Evolutionary conservation across 2,329 filamentous ascomycete genomes (phyloP).

Genomic region (Epichloe baconii): DNA sequence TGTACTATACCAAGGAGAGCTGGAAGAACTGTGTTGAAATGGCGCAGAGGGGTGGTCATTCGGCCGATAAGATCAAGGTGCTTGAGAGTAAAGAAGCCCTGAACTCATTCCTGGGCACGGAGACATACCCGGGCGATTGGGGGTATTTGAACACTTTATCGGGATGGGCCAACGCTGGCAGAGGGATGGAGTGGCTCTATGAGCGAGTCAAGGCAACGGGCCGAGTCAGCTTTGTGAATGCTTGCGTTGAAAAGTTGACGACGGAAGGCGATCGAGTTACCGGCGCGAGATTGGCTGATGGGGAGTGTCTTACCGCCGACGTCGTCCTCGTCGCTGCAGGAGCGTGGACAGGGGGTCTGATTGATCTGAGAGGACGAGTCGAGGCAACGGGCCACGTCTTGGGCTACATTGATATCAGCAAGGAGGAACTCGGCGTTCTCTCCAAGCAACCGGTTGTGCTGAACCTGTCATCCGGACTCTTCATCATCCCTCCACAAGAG

Average conservation of each 20-base stretch:
- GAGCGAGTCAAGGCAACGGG: constrained; percentile 38
- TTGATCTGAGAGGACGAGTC: constrained; percentile 65
- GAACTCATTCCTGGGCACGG: constrained; percentile 29
- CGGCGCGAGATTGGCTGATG: constrained; percentile 35
- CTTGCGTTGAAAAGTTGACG: constrained; percentile 31
- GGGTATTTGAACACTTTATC: constrained; percentile 63
- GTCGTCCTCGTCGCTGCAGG: constrained; percentile 72
- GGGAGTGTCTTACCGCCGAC: constrained; percentile 40
- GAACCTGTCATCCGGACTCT: constrained; percentile 58
- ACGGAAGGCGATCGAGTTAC: constrained; percentile 28
- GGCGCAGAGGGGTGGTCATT: constrained; percentile 24
- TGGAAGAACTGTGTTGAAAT: constrained; percentile 46
- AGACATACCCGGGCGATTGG: constrained; percentile 43
- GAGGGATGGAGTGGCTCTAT: constrained; percentile 52
- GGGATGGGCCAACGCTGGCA: constrained; percentile 72
- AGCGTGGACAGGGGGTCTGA: constrained; percentile 68
- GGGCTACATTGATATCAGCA: constrained; percentile 62
- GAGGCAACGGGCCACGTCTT: constrained; percentile 73
- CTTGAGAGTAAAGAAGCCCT: constrained; percentile 34
- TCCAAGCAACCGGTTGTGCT: constrained; percentile 57
- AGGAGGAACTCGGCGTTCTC: constrained; percentile 54
- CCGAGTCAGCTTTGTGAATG: constrained; percentile 42
- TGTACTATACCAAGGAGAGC: constrained; percentile 47
- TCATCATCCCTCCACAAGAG: constrained; percentile 57
- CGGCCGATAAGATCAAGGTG: constrained; percentile 27